Conservation (phyloP, 305 asterid genomes). For the Vinca major region DNA sequence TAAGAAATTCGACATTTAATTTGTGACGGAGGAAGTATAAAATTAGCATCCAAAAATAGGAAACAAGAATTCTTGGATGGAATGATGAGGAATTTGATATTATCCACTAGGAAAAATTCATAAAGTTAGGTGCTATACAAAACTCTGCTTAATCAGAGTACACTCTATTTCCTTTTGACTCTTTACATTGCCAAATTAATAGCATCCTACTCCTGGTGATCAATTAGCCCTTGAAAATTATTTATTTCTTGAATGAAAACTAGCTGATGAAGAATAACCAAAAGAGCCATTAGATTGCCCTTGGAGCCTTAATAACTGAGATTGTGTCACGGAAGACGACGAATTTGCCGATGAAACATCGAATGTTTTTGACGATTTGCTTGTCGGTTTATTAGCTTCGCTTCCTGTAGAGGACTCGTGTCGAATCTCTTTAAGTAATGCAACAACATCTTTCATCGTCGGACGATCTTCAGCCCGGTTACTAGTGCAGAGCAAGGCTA, state of each 20-base stretch:
- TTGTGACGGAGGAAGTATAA: too few species aligned
- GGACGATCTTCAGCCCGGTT: conserved; percentile 74
- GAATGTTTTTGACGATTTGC: conserved; percentile 16
- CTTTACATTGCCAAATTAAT: not conserved
- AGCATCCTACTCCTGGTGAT: not conserved
- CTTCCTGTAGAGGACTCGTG: conserved; percentile 38
- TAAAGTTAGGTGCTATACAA: conserved; percentile 1
- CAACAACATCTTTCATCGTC: conserved; percentile 84
- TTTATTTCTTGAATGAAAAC: conserved; percentile 32
- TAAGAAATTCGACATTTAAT: too few species aligned
- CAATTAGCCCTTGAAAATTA: not conserved
- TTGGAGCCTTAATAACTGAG: conserved; percentile 57
- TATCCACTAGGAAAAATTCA: not conserved
- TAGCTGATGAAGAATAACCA: conserved; percentile 55
- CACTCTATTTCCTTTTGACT: too few species aligned
- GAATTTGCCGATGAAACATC: conserved; percentile 28
- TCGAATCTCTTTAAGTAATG: conserved; percentile 60
- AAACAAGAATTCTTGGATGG: not conserved
- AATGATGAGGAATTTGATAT: not conserved
- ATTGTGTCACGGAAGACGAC: conserved; percentile 46
- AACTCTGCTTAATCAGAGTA: too few species aligned
- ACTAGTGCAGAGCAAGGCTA: conserved; percentile 74
- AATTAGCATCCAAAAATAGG: too few species aligned
- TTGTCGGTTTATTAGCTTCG: conserved; percentile 41
- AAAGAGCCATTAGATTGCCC: conserved; percentile 54